Conservation (phyloP, 2,329 filamentous ascomycete species). For the Diaporthe sp. region DNA sequence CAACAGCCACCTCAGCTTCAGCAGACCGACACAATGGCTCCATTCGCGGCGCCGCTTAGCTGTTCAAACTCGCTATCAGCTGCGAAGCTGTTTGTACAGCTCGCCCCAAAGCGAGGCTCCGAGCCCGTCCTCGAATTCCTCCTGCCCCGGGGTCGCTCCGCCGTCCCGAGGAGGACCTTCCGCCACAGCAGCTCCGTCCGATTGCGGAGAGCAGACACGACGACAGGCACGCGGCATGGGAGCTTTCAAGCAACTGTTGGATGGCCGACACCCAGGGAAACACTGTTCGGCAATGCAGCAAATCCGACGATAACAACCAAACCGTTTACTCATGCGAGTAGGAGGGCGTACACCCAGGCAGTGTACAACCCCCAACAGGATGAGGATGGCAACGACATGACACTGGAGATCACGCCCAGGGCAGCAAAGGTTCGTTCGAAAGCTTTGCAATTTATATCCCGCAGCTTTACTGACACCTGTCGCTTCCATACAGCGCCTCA, state of each 20-base stretch:
- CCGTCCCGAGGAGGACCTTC: slow-evolving; percentile 39
- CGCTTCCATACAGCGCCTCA: slow-evolving; percentile 68
- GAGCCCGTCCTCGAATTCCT: slow-evolving; percentile 57
- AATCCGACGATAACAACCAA: not conserved
- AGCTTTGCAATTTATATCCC: not conserved
- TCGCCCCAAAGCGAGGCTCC: slow-evolving; percentile 42
- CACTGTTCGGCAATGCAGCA: not conserved
- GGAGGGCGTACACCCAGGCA: slow-evolving; percentile 58
- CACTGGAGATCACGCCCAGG: slow-evolving; percentile 84
- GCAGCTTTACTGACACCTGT: not conserved
- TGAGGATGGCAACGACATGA: slow-evolving; percentile 87
- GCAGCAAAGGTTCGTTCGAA: slow-evolving; percentile 76
- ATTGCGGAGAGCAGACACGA: not conserved
- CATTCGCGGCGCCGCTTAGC: slow-evolving; percentile 24
- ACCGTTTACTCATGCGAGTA: slow-evolving; percentile 52
- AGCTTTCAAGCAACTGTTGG: not conserved
- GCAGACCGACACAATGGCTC: not conserved
- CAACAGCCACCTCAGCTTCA: not conserved
- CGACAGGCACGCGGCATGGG: not conserved
- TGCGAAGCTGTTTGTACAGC: slow-evolving; percentile 49
- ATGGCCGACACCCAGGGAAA: slow-evolving; percentile 5
- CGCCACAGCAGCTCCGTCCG: slow-evolving; percentile 21
- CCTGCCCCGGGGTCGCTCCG: slow-evolving; percentile 46
- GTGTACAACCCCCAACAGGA: slow-evolving; percentile 81
- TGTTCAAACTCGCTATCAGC: slow-evolving; percentile 43